Conservation (phyloP, 2,329 filamentous ascomycete species). For the Fusarium haematococcum region DNA sequence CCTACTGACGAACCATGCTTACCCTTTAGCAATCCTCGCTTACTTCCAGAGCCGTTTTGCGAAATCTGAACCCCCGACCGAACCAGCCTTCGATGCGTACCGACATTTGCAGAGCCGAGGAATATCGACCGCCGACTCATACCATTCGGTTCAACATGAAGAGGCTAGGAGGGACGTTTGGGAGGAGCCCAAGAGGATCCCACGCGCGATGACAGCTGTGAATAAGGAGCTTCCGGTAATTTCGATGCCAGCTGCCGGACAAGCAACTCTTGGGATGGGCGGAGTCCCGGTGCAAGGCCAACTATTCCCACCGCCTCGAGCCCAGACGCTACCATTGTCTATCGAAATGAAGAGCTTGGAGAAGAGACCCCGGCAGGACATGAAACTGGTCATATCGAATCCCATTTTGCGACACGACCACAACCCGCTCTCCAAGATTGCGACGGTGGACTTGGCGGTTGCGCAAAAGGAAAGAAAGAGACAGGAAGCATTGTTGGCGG, state of each 20-base stretch:
- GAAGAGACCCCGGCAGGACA: conserved; percentile 46
- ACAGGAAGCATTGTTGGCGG: conserved; percentile 48
- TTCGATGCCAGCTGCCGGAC: conserved; percentile 51
- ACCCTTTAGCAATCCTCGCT: conserved; percentile 49
- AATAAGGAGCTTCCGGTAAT: conserved; percentile 52
- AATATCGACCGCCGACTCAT: conserved; percentile 56
- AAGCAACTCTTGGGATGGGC: conserved; percentile 51
- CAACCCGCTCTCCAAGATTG: conserved; percentile 58
- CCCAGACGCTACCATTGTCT: conserved; percentile 40
- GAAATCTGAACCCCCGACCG: conserved; percentile 3
- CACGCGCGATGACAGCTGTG: conserved; percentile 15
- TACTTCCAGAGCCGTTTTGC: conserved; percentile 45
- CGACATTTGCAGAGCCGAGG: conserved; percentile 31
- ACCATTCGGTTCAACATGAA: conserved; percentile 61
- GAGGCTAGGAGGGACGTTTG: conserved; percentile 59
- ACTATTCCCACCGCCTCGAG: conserved; percentile 56
- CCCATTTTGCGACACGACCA: conserved; percentile 57
- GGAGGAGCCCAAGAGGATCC: conserved; percentile 39
- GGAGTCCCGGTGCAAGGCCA: conserved; percentile 55
- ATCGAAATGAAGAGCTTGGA: conserved; percentile 29
- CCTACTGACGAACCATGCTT: neutral
- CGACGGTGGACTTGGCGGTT: conserved; percentile 62
- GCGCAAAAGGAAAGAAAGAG: conserved; percentile 60
- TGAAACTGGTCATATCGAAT: conserved; percentile 61
- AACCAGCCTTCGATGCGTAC: conserved; percentile 19